Percentiles rank a stretch among this genome's conserved stretches.
These are phyloP conservation scores for Lolium perenne DNA, from an alignment of 176 grass and related monocot genomes.

Conservation along the genomic window DNA sequence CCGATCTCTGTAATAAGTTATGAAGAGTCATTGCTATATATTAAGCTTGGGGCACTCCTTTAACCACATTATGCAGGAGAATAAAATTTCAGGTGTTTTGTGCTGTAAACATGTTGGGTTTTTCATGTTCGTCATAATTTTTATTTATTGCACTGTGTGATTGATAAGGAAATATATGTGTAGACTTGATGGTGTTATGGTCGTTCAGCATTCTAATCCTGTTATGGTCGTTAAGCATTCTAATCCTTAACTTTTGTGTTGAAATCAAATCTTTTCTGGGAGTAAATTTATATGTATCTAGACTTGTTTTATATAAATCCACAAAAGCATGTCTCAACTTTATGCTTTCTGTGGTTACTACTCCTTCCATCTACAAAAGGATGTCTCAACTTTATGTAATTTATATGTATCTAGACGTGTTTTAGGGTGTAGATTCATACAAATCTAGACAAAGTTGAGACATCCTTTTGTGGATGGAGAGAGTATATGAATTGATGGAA, in stretches of 20 bases:
- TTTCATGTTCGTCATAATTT: constrained; percentile 6
- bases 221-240: not conserved
- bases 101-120: not conserved
- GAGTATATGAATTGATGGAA: not conserved
- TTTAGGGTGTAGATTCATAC: no score
- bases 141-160: not conserved
- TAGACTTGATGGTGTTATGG: not conserved
- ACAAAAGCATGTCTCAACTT: no score
- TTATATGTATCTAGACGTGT: no score
- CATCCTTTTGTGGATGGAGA: no score
- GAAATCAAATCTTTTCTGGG: not conserved
- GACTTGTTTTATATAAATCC: no score
- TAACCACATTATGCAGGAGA: not conserved
- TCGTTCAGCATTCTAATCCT: not conserved
- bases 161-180: no score
- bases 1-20: not conserved
- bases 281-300: no score
- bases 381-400: no score
- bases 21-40: not conserved
- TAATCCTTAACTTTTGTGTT: not conserved
- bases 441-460: no score
- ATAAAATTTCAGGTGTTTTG: not conserved
- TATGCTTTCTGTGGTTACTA: not conserved
- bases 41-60: not conserved
- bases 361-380: no score